Conservation (phyloP, 2,329 filamentous ascomycete genomes). For the Chaetomium globosum region DNA sequence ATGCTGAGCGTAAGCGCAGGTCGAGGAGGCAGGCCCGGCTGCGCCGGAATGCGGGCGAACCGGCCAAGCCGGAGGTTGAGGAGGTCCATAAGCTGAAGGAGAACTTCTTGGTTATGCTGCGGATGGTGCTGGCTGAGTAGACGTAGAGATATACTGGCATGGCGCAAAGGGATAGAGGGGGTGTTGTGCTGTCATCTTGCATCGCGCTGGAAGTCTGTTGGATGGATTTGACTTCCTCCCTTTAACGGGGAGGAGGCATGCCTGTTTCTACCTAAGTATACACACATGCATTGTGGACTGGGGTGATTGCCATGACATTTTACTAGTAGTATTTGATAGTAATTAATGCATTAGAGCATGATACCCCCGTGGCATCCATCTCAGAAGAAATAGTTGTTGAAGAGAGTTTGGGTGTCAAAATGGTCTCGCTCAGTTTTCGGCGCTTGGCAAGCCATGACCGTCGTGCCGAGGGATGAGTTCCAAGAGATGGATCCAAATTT, state of each 20-base stretch:
- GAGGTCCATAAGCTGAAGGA: slow-evolving; percentile 81
- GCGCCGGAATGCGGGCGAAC: slow-evolving; percentile 78
- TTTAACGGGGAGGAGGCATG: neutral
- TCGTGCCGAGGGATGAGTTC: neutral
- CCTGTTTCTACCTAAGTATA: neutral
- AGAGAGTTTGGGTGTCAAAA: neutral
- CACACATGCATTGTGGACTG: slow-evolving; percentile 3
- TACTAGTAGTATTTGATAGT: neutral
- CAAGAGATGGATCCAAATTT: neutral
- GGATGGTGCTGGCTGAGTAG: slow-evolving; percentile 76
- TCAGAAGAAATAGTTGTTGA: neutral
- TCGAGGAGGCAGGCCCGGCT: slow-evolving; percentile 78
- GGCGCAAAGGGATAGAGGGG: neutral
- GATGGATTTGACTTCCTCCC: neutral
- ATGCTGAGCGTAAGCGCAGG: slow-evolving; percentile 77
- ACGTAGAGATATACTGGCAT: neutral
- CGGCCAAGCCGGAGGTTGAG: slow-evolving; percentile 73
- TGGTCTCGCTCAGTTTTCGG: neutral
- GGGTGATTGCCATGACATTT: neutral
- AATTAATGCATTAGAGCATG: slow-evolving; percentile 5
- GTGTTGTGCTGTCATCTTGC: neutral
- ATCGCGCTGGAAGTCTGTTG: neutral
- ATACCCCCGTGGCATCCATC: neutral
- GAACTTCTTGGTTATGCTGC: slow-evolving; percentile 79
- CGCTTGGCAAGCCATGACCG: neutral